phyloP scores from a whole-genome alignment of 2,329 filamentous ascomycete species.

The Fusarium marasasianum region DNA sequence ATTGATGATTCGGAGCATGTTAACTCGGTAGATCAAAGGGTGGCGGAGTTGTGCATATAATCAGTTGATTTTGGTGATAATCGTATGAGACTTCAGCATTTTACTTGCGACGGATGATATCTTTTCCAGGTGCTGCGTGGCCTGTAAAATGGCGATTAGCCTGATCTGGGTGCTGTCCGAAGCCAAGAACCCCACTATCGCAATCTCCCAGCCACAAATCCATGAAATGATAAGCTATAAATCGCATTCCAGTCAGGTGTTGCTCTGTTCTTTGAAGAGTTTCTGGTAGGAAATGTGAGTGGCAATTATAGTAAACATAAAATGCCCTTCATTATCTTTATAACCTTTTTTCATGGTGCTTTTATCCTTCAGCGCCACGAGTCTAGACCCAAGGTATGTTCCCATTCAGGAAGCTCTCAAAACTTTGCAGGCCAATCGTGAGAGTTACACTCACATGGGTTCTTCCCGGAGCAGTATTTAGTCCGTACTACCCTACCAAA shows the following conservation, averaged over 20 bases:
- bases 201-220: background rate
- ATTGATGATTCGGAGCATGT: background rate
- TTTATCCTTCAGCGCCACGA: background rate
- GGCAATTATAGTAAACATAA: accelerated
- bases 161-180: background rate
- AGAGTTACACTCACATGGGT: background rate
- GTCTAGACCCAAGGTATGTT: background rate
- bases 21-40: accelerated
- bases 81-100: accelerated
- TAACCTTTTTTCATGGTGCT: accelerated
- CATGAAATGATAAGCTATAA: background rate
- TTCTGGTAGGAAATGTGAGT: accelerated
- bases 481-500: background rate
- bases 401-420: background rate
- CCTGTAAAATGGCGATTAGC: background rate
- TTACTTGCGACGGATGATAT: background rate
- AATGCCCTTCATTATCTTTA: accelerated
- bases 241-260: background rate
- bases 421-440: background rate
- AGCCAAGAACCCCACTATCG: background rate
- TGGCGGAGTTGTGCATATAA: background rate
- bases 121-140: background rate
- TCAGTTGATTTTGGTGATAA: background rate
- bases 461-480: background rate
- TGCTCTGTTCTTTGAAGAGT: accelerated